Evolutionary conservation across 75 land plant genomes (phyloP).

Genomic region (Adiantum capillusveneris): DNA sequence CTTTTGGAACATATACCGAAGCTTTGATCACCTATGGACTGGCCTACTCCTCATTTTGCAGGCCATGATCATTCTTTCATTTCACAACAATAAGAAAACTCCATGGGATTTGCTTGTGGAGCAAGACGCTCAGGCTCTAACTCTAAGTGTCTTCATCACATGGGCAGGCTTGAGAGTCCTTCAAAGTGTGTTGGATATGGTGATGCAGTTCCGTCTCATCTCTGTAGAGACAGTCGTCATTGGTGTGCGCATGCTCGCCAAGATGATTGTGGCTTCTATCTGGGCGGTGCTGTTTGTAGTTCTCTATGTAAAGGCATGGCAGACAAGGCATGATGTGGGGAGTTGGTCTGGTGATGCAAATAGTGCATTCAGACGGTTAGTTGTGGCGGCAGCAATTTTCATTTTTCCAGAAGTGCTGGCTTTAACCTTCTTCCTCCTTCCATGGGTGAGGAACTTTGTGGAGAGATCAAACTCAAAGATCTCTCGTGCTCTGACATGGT

Average conservation of each 20-base stretch:
- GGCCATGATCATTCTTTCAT: conserved; percentile 17
- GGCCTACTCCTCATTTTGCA: conserved; percentile 31
- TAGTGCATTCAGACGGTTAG: conserved; percentile 6
- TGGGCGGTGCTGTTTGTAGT: conserved; percentile 18
- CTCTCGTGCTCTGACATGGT: conserved; percentile 38
- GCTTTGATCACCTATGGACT: conserved; percentile 45
- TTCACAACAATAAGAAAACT: not conserved
- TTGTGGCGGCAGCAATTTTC: conserved; percentile 19
- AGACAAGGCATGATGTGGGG: conserved; percentile 22
- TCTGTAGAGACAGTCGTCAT: conserved; percentile 11
- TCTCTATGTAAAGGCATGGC: conserved; percentile 20
- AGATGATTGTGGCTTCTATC: conserved; percentile 10
- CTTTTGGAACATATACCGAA: conserved; percentile 41
- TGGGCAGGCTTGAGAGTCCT: conserved; percentile 31
- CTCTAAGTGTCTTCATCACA: conserved; percentile 27
- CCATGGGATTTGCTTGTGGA: conserved; percentile 28
- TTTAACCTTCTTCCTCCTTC: conserved; percentile 26
- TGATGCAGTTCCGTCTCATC: conserved; percentile 16
- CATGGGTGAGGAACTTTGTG: conserved; percentile 32
- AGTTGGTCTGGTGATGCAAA: conserved; percentile 26
- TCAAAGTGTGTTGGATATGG: conserved; percentile 19
- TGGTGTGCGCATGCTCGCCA: conserved; percentile 21
- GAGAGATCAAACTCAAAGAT: conserved; percentile 34
- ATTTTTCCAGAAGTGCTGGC: conserved; percentile 31
- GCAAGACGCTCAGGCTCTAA: conserved; percentile 18